phyloP scores from a whole-genome alignment of 768 basidiomycete species.

The Lactarius evosmus region DNA sequence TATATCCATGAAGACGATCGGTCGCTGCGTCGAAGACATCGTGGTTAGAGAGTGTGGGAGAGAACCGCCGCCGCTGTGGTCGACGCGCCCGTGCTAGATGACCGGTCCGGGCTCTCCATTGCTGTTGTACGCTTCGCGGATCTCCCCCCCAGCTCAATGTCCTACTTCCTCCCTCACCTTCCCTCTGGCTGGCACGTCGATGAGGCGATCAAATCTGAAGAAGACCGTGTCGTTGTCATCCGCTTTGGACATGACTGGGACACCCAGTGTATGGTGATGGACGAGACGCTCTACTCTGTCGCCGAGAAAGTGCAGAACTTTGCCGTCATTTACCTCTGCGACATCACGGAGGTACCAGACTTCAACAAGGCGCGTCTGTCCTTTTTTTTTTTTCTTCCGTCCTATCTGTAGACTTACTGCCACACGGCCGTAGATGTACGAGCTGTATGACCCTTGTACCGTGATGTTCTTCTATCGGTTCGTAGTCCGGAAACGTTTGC shows the following conservation, averaged over 20 bases:
- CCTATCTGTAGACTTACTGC: not conserved
- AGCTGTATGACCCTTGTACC: constrained; percentile 94
- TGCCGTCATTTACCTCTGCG: constrained; percentile 91
- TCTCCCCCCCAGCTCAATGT: constrained; percentile 49
- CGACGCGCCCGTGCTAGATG: not conserved
- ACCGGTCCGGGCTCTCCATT: not conserved
- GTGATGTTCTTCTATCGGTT: constrained; percentile 99
- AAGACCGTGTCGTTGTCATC: constrained; percentile 91
- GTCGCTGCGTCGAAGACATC: constrained; percentile 50
- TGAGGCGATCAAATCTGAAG: constrained; percentile 97
- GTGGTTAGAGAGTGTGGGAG: constrained; percentile 3
- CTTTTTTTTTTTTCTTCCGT: not conserved
- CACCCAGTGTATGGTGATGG: constrained; percentile 96
- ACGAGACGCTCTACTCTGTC: constrained; percentile 89
- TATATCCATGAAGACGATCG: constrained; percentile 96
- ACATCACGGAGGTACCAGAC: constrained; percentile 96
- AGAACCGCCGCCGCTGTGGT: too few relatives aligned
- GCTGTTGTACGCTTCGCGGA: not conserved
- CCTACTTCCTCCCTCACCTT: constrained; percentile 85
- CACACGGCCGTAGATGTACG: constrained; percentile 76
- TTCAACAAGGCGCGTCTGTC: constrained; percentile 81
- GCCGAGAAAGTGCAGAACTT: constrained; percentile 98
- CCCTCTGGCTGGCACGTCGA: constrained; percentile 98
- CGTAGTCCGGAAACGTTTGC: not conserved
- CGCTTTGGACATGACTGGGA: constrained; percentile 96